phyloP scores from a whole-genome alignment of 805 yeast species.

The Starmerella apicola region DNA sequence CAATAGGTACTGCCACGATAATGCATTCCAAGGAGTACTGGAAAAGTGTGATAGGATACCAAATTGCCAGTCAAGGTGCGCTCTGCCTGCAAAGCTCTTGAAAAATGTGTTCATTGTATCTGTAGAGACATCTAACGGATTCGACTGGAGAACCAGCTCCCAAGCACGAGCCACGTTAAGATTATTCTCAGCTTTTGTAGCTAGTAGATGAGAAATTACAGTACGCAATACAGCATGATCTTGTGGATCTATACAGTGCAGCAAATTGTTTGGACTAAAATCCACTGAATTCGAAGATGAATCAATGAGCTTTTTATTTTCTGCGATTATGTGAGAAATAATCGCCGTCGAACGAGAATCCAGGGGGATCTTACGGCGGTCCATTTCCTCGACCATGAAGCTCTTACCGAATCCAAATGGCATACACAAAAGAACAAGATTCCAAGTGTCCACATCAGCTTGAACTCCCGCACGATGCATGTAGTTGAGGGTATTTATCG shows the following conservation, averaged over 20 bases:
- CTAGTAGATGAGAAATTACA: slow-evolving; percentile 4
- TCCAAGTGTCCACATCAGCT: slow-evolving; percentile 17
- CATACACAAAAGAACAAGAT: slow-evolving; percentile 17
- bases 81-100: slow-evolving; percentile 8
- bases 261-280: background rate
- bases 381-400: slow-evolving; percentile 20
- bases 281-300: background rate
- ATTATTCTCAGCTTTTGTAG: slow-evolving; percentile 3
- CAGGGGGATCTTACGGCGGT: slow-evolving; percentile 12
- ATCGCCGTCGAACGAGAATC: slow-evolving; percentile 7
- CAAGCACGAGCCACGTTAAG: slow-evolving; percentile 10
- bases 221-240: slow-evolving; percentile 7
- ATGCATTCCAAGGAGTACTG: slow-evolving; percentile 7
- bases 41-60: slow-evolving; percentile 12
- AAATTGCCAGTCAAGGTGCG: slow-evolving; percentile 18
- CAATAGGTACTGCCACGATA: slow-evolving; percentile 12
- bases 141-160: background rate
- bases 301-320: background rate
- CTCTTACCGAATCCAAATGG: slow-evolving; percentile 21
- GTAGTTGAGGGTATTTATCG: slow-evolving; percentile 2
- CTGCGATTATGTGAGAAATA: slow-evolving; percentile 6
- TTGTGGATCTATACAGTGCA: slow-evolving; percentile 3
- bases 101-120: slow-evolving; percentile 11
- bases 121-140: background rate
- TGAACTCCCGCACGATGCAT: slow-evolving; percentile 7